Evolutionary conservation across 2,329 filamentous ascomycete species (phyloP).

Genomic region (Pseudovirgaria hyperparasitica): DNA sequence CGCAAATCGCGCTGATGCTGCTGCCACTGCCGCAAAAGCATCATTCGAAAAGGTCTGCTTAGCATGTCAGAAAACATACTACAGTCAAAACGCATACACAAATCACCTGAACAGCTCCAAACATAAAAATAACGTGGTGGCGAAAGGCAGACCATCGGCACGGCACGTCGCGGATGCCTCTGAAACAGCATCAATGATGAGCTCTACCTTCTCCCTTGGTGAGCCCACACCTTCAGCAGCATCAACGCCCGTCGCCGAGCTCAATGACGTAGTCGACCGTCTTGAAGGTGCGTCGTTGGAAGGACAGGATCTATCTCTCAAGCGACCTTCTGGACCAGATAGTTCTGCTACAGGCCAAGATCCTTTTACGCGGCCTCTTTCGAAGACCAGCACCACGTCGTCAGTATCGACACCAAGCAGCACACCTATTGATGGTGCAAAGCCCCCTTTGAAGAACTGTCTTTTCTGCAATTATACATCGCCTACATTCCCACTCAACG

Average conservation of each 20-base stretch:
- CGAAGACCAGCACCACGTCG: constrained; percentile 13
- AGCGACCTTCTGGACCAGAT: constrained; percentile 29
- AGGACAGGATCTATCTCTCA: constrained; percentile 32
- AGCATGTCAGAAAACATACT: constrained; percentile 83
- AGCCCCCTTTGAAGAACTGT: constrained; percentile 41
- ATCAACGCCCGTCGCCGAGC: constrained; percentile 47
- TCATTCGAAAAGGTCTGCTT: constrained; percentile 75
- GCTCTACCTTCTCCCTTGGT: constrained; percentile 82
- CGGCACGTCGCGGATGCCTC: constrained; percentile 47
- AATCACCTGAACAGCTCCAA: constrained; percentile 89
- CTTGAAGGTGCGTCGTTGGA: constrained; percentile 53
- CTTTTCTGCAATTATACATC: constrained; percentile 89
- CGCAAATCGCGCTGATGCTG: constrained; percentile 73
- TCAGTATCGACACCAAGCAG: constrained; percentile 15
- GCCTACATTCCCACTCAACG: constrained; percentile 60
- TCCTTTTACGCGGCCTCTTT: constrained; percentile 23
- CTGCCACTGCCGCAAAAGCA: constrained; percentile 74
- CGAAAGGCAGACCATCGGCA: constrained; percentile 21
- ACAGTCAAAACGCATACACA: constrained; percentile 87
- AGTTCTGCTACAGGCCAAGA: constrained; percentile 20
- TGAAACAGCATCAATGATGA: constrained; percentile 54
- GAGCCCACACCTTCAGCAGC: constrained; percentile 52
- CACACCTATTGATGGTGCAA: too few species aligned
- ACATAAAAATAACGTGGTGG: constrained; percentile 58
- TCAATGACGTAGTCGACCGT: constrained; percentile 64